Base-by-base conservation (phyloP, 345 rosid genomes). In the Nephelium lappaceum region DNA sequence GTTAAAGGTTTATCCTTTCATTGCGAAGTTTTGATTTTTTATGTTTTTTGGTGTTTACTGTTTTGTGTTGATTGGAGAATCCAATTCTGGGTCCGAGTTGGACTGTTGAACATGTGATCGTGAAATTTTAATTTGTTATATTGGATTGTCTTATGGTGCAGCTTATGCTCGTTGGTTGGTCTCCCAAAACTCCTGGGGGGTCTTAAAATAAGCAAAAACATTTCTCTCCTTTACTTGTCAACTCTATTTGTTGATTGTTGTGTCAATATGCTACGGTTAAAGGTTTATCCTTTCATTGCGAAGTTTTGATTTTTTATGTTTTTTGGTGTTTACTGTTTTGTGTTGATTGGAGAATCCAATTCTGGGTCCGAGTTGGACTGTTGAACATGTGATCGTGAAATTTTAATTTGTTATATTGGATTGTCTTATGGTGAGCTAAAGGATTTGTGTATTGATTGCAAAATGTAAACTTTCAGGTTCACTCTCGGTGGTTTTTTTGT, bases 141-240 rank as follows among this genome's bases (percentile, higher is more conserved):
- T 38, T 43, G 69, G 57, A 21, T n/a, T n/a, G n/a, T n/a, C n/a
- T n/a, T n/a, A n/a, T n/a, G n/a, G n/a, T 23, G 90, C 88, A 71
- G 89, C 87, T 8, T 84, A 87, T 15, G 97, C 97, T 80, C 96
- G 98, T 68, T 94, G 98, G 98, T 79, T 94, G 82, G 97, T 91
- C 87, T 81, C 93, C 73, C 88, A 86, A 82, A 94, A 91, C 75
- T 84, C 82, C 45, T 94, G 98, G 97, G 97, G 96, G 71, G 95
- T 90, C 74, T 86, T 94, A 62, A 94, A 87, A 97, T 94, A 84
- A 27, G 51, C 2, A 8, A 5, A 45, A 45, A 43, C n/a, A 5
- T 49, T 47, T 69, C 65, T 81, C 23, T 51, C 16, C 36, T 67
- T n/a, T n/a, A n/a, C n/a, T n/a, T 61, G n/a, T 15, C 15, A 38